Percentiles rank a stretch among this genome's conserved stretches.
Evolutionary conservation across 495 filamentous ascomycete genomes (phyloP).

Genomic region (Penicillium crystallinum): DNA sequence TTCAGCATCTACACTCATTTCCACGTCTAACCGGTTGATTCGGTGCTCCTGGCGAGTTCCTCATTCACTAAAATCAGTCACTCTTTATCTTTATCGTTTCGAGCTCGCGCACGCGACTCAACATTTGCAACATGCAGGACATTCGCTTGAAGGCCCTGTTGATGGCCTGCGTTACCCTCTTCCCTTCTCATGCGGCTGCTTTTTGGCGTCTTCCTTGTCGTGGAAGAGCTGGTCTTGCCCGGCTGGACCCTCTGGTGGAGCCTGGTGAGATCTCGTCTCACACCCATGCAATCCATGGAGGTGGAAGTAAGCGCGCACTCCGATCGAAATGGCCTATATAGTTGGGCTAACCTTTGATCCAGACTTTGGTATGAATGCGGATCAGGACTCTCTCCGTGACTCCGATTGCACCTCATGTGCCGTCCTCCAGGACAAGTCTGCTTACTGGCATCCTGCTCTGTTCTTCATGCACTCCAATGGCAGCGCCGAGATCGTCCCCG

Average conservation of each 20-base stretch:
- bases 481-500: constrained; percentile 46
- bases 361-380: constrained; percentile 48
- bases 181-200: constrained; percentile 46
- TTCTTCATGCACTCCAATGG: constrained; percentile 54
- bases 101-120: constrained; percentile 14
- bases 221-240: constrained; percentile 55
- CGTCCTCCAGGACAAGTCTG: constrained; percentile 56
- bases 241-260: constrained; percentile 51
- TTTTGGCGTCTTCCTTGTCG: constrained; percentile 90
- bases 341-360: neutral
- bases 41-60: constrained; percentile 22
- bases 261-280: constrained; percentile 43
- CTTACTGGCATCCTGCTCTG: constrained; percentile 58
- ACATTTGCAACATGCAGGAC: constrained; percentile 20
- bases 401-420: constrained; percentile 54
- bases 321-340: neutral
- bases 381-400: constrained; percentile 35
- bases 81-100: constrained; percentile 9
- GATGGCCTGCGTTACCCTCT: constrained; percentile 27
- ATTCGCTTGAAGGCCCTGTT: constrained; percentile 17
- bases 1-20: constrained; percentile 6
- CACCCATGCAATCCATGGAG: constrained; percentile 50
- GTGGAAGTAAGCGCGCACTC: constrained; percentile 41
- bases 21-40: constrained; percentile 18
- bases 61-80: constrained; percentile 8